Evolutionary conservation across 495 filamentous ascomycete species (phyloP).

Genomic region (Aspergillus heteromorphus): DNA sequence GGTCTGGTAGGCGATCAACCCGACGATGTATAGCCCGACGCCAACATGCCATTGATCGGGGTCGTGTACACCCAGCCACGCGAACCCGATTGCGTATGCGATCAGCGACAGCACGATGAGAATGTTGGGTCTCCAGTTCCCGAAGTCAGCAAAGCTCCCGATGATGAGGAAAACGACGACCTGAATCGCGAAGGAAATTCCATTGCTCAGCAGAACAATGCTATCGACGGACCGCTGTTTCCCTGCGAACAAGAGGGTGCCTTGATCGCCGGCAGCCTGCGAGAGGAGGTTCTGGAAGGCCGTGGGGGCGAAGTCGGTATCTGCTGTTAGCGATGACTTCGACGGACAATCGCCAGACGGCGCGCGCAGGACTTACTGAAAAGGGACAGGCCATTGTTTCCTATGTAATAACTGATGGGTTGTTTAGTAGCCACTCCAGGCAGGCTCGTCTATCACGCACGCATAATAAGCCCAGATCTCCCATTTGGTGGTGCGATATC

Average conservation of each 20-base stretch:
- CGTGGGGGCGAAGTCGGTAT: conserved; percentile 56
- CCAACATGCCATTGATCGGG: conserved; percentile 51
- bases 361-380: conserved; percentile 43
- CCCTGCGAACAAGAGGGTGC: conserved; percentile 47
- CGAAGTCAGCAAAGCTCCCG: conserved; percentile 56
- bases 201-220: conserved; percentile 57
- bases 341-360: not conserved
- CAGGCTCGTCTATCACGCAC: conserved; percentile 23
- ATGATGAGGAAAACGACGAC: conserved; percentile 54
- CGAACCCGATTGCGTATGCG: conserved; percentile 57
- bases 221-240: conserved; percentile 49
- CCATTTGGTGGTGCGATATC: conserved; percentile 45
- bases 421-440: conserved; percentile 16
- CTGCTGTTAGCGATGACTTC: not conserved
- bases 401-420: conserved; percentile 53
- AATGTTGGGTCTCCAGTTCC: conserved; percentile 57
- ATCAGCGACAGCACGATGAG: conserved; percentile 53
- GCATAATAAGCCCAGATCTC: conserved; percentile 65
- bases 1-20: conserved; percentile 61
- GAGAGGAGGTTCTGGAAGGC: conserved; percentile 59
- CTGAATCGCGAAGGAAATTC: conserved; percentile 60
- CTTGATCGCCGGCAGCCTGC: conserved; percentile 49
- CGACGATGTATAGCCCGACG: conserved; percentile 56
- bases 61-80: conserved; percentile 57
- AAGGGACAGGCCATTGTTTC: conserved; percentile 60